Percentiles rank a stretch among this genome's conserved stretches.
phyloP scores from a whole-genome alignment of 208 protist genomes.

The Acanthamoeba triangularis region DNA sequence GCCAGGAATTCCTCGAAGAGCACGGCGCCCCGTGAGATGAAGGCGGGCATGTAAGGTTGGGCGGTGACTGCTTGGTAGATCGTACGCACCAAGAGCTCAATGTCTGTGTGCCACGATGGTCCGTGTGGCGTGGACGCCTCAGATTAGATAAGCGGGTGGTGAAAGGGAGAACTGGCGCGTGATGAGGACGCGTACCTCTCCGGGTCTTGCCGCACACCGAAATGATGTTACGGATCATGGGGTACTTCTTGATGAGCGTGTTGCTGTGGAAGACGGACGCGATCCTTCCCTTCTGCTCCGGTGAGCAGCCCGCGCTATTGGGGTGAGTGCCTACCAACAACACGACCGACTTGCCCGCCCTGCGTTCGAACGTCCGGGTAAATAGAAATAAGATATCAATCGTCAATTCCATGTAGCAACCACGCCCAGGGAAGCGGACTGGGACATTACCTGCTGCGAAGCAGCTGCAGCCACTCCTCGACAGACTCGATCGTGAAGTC shows the following conservation, averaged over 20 bases:
- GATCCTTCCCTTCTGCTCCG: slow-evolving; percentile 45
- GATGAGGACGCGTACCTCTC: background rate
- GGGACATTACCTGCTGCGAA: background rate
- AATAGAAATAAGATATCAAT: background rate
- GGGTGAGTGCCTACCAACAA: slow-evolving; percentile 62
- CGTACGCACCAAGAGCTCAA: slow-evolving; percentile 2
- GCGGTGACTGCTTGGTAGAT: slow-evolving; percentile 38
- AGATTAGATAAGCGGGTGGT: background rate
- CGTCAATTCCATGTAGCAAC: background rate
- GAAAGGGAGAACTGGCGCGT: background rate
- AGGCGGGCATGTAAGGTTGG: slow-evolving; percentile 62
- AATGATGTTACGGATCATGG: slow-evolving; percentile 49
- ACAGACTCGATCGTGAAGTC: slow-evolving; percentile 16
- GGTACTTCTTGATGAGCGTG: slow-evolving; percentile 54
- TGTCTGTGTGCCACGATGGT: background rate
- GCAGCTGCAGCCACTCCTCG: slow-evolving; percentile 55
- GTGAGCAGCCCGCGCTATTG: background rate
- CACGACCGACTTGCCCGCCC: slow-evolving; percentile 46
- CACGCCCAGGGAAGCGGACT: background rate
- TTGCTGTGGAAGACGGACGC: slow-evolving; percentile 45
- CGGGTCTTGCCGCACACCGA: slow-evolving; percentile 7
- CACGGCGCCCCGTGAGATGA: slow-evolving; percentile 61
- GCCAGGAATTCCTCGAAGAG: slow-evolving; percentile 63
- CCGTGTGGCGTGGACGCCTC: background rate
- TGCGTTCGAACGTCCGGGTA: background rate